phyloP scores from a whole-genome alignment of 176 grass and related monocot genomes.

The Alopecurus myosuroides region DNA sequence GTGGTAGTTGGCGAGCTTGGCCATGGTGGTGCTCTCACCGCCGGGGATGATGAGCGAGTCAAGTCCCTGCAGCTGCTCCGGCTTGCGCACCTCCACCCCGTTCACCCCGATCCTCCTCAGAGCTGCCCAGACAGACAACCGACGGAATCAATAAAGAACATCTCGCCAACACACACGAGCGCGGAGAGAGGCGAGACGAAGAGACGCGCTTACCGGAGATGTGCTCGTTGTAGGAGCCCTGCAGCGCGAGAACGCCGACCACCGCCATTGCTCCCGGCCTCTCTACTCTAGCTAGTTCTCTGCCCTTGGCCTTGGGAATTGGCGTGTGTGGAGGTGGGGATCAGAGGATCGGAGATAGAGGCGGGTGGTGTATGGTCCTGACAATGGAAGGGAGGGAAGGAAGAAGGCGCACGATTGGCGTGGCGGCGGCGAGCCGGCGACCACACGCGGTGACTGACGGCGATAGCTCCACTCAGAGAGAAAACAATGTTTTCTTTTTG shows the following conservation, averaged over 20 bases:
- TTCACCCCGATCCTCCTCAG: slow-evolving; percentile 88
- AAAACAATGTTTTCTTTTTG: neutral
- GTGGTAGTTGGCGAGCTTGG: slow-evolving; percentile 88
- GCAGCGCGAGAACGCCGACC: slow-evolving; percentile 93
- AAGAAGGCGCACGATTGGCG: slow-evolving; percentile 24
- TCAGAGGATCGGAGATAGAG: neutral
- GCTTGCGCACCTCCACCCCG: slow-evolving; percentile 85
- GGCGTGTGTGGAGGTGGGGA: neutral
- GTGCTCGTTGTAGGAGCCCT: slow-evolving; percentile 99
- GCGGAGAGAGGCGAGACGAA: neutral
- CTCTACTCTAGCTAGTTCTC: neutral
- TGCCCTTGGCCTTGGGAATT: neutral
- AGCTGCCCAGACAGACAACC: slow-evolving; percentile 30
- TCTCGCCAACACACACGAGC: neutral
- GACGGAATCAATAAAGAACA: neutral
- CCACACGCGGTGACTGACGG: slow-evolving; percentile 11
- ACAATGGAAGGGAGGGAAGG: neutral
- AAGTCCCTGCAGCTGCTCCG: slow-evolving; percentile 64
- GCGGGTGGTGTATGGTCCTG: neutral
- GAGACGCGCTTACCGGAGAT: slow-evolving; percentile 46
- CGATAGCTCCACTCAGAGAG: neutral
- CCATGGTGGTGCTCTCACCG: slow-evolving; percentile 99
- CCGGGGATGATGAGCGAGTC: slow-evolving; percentile 95
- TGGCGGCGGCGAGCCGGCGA: slow-evolving; percentile 26
- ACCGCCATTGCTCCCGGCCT: slow-evolving; percentile 34